Conservation (phyloP, 2,329 filamentous ascomycete species). For the Botrytis paeoniae region DNA sequence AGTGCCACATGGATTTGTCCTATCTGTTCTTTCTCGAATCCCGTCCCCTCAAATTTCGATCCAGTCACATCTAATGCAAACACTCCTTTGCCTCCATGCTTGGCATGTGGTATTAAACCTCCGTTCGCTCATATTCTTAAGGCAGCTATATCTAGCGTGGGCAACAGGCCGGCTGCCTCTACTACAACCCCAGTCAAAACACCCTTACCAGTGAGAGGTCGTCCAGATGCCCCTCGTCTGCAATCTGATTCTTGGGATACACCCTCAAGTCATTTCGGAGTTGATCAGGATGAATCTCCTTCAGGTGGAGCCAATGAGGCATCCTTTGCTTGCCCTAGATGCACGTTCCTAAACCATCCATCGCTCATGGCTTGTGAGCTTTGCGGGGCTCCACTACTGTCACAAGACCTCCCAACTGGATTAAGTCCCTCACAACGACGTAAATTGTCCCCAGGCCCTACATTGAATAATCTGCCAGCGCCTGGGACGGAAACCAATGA, state of each 20-base stretch:
- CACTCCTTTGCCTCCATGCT: slow-evolving; percentile 79
- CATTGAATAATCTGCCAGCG: slow-evolving; percentile 43
- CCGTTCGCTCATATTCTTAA: slow-evolving; percentile 79
- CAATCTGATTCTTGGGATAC: slow-evolving; percentile 29
- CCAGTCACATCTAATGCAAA: slow-evolving; percentile 74
- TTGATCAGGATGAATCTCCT: background rate
- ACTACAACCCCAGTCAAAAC: slow-evolving; percentile 31
- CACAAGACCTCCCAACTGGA: slow-evolving; percentile 46
- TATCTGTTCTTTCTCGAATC: slow-evolving; percentile 93
- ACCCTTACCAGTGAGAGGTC: slow-evolving; percentile 35
- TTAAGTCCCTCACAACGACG: slow-evolving; percentile 47
- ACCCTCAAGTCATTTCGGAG: slow-evolving; percentile 12
- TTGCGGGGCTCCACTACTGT: slow-evolving; percentile 73
- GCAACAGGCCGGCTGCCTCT: slow-evolving; percentile 47
- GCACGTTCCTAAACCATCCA: slow-evolving; percentile 91
- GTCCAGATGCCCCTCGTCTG: slow-evolving; percentile 26
- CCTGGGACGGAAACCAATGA: slow-evolving; percentile 59
- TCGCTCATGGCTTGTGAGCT: slow-evolving; percentile 86
- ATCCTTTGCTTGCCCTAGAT: slow-evolving; percentile 72
- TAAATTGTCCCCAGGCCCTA: slow-evolving; percentile 75
- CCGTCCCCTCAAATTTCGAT: slow-evolving; percentile 90
- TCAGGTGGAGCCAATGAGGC: slow-evolving; percentile 37
- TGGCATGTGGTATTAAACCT: slow-evolving; percentile 92
- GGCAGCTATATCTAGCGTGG: slow-evolving; percentile 74
- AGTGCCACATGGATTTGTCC: slow-evolving; percentile 90